Percentiles rank a stretch among this genome's conserved stretches.
Evolutionary conservation across 306 rosid genomes (phyloP).

Genomic region (Malus asiatica): DNA sequence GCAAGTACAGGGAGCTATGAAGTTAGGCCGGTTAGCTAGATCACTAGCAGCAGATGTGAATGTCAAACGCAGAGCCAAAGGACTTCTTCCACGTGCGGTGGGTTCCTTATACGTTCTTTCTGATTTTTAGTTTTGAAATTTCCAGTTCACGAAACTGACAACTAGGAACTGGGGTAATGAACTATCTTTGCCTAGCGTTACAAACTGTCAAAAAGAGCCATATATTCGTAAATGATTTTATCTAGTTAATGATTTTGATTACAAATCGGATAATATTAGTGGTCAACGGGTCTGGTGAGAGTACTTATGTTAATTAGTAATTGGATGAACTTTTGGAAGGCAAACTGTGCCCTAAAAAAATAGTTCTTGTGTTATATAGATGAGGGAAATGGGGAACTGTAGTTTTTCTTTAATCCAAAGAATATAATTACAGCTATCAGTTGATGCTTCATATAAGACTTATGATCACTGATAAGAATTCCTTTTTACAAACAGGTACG

Average conservation of each 20-base stretch:
- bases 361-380: not conserved
- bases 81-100: constrained; percentile 86
- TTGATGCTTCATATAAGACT: not conserved
- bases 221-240: not conserved
- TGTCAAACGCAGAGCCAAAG: constrained; percentile 87
- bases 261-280: not conserved
- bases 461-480: not conserved
- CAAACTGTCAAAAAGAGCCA: not conserved
- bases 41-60: constrained; percentile 77
- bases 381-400: not conserved
- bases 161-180: not conserved
- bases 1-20: constrained; percentile 71
- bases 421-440: not conserved
- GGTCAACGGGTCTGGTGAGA: not conserved
- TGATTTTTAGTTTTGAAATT: not conserved
- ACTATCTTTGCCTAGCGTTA: not conserved
- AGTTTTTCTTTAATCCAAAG: not conserved
- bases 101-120: constrained; percentile 22
- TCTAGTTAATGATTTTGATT: not conserved
- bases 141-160: not conserved
- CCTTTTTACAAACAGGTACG: constrained; percentile 48
- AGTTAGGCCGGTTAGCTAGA: constrained; percentile 73
- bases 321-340: not conserved
- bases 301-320: no score
- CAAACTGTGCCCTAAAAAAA: not conserved